These are phyloP conservation scores for Scleromitrula shiraiana DNA, from an alignment of 2,329 filamentous ascomycete genomes.

Conservation along the genomic window DNA sequence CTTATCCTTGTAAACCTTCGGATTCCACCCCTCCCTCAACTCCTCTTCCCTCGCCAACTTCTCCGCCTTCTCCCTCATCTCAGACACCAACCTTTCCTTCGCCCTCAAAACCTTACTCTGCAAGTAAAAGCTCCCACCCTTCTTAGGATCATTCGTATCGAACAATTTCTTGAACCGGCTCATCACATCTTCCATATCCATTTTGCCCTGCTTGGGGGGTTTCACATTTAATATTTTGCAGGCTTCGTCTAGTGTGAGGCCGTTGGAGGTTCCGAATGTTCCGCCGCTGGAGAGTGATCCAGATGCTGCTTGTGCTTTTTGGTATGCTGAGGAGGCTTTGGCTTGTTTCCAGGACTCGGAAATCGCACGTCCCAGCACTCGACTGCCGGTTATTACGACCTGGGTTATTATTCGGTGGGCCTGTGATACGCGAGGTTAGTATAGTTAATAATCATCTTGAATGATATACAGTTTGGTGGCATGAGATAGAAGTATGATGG, in stretches of 20 bases:
- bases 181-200: constrained; percentile 71
- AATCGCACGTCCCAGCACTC: constrained; percentile 89
- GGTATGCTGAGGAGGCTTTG: constrained; percentile 75
- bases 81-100: constrained; percentile 83
- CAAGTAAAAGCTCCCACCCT: constrained; percentile 94
- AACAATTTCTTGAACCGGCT: constrained; percentile 91
- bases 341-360: constrained; percentile 94
- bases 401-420: constrained; percentile 92
- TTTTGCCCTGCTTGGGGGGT: constrained; percentile 69
- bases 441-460: too few species aligned
- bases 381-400: constrained; percentile 81
- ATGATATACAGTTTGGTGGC: too few species aligned
- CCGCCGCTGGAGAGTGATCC: constrained; percentile 44
- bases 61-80: constrained; percentile 65
- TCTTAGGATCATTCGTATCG: constrained; percentile 88
- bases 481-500: too few species aligned
- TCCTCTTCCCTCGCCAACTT: constrained; percentile 69
- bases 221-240: constrained; percentile 97
- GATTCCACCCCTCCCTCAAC: constrained; percentile 79
- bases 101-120: constrained; percentile 95
- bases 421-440: constrained; percentile 41
- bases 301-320: constrained; percentile 55
- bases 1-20: constrained; percentile 88
- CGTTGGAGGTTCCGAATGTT: constrained; percentile 47
- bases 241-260: constrained; percentile 90